Conservation (phyloP, 83 land plant genomes). For the Picea abies region DNA sequence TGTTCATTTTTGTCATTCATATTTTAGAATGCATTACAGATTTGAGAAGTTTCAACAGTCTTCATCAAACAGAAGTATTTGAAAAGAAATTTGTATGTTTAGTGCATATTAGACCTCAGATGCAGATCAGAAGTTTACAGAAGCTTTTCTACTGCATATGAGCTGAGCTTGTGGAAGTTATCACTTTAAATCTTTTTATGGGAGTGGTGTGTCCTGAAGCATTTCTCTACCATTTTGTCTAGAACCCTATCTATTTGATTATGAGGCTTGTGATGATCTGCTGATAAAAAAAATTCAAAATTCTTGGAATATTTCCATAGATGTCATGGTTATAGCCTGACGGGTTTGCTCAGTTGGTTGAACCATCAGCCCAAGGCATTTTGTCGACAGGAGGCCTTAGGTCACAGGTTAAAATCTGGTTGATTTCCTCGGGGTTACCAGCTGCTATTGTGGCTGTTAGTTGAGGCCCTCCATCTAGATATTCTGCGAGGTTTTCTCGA, state of each 20-base stretch:
- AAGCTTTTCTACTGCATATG: not conserved
- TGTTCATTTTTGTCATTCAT: not conserved
- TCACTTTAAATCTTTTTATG: not conserved
- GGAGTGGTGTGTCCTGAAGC: not conserved
- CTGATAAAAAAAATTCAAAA: slow-evolving; percentile 1
- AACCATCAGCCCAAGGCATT: no score
- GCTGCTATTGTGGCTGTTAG: no score
- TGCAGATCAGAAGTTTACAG: not conserved
- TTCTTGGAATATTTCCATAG: not conserved
- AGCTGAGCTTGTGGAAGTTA: not conserved
- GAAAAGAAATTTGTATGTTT: not conserved
- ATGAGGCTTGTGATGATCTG: not conserved
- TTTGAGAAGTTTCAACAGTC: not conserved
- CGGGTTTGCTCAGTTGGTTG: no score
- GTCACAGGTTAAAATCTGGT: no score
- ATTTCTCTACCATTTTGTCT: slow-evolving; percentile 1
- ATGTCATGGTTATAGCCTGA: not conserved
- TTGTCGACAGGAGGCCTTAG: no score
- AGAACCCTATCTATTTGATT: no score
- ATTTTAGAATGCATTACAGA: not conserved
- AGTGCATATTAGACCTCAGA: not conserved
- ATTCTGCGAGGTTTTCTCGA: no score
- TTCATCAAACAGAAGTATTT: not conserved
- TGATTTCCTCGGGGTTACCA: no score
- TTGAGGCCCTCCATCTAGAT: no score